A percentile compares a stretch with the other conserved stretches of the same genome.
Evolutionary conservation across 2,329 filamentous ascomycete species (phyloP).

Genomic region (Mycocentrospora acerina): DNA sequence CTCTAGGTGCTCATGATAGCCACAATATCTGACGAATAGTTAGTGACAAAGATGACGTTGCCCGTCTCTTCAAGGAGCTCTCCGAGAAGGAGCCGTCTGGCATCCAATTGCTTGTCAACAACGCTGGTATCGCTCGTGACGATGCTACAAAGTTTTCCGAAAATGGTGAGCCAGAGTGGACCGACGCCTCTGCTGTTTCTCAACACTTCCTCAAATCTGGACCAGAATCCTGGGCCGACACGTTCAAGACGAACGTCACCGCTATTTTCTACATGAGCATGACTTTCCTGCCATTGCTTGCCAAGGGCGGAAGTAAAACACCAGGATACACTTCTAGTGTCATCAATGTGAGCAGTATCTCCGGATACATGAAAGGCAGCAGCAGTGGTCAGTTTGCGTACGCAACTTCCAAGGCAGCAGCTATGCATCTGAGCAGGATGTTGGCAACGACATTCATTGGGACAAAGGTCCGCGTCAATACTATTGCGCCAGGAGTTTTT

Average conservation of each 20-base stretch:
- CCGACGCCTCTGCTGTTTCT: slow-evolving; percentile 50
- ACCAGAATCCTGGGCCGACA: slow-evolving; percentile 51
- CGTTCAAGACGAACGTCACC: slow-evolving; percentile 55
- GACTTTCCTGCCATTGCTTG: slow-evolving; percentile 57
- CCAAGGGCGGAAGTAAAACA: slow-evolving; percentile 49
- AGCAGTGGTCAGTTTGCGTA: slow-evolving; percentile 57
- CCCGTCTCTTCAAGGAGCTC: slow-evolving; percentile 45
- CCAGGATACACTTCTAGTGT: slow-evolving; percentile 53
- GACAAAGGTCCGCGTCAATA: slow-evolving; percentile 47
- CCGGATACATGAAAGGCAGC: slow-evolving; percentile 52
- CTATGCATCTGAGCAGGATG: slow-evolving; percentile 50
- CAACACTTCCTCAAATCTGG: slow-evolving; percentile 54
- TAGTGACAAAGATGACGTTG: slow-evolving; percentile 53
- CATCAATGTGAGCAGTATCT: slow-evolving; percentile 57
- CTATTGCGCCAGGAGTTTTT: slow-evolving; percentile 49
- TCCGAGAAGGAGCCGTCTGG: slow-evolving; percentile 52
- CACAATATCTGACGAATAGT: not conserved
- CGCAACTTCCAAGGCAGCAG: slow-evolving; percentile 53
- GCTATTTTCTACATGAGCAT: slow-evolving; percentile 56
- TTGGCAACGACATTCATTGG: slow-evolving; percentile 48
- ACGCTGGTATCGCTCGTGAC: slow-evolving; percentile 56
- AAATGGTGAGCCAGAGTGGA: slow-evolving; percentile 53
- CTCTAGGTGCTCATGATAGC: not conserved
- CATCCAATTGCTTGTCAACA: slow-evolving; percentile 58
- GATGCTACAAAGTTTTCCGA: slow-evolving; percentile 53